Conservation (phyloP, 2,329 filamentous ascomycete species). For the Xenoacremonium recifei region DNA sequence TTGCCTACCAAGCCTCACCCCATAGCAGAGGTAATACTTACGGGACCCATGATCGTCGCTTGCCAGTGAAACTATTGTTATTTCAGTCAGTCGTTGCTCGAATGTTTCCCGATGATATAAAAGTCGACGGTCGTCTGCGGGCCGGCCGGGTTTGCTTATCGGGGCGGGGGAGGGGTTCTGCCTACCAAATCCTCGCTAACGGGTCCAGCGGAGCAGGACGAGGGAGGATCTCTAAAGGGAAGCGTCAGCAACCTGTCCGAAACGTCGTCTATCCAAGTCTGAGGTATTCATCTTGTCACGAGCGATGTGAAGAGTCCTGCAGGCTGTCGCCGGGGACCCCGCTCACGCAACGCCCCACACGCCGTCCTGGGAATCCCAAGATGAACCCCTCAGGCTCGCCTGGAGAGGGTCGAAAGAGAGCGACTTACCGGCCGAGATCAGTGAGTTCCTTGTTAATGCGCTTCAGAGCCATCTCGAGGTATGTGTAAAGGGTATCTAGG, state of each 20-base stretch:
- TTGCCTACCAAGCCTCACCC: neutral
- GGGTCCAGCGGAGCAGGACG: slow-evolving; percentile 96
- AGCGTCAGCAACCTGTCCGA: slow-evolving; percentile 17
- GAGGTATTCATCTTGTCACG: slow-evolving; percentile 8
- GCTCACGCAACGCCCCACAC: slow-evolving; percentile 38
- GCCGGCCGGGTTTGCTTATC: slow-evolving; percentile 18
- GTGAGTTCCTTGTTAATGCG: slow-evolving; percentile 93
- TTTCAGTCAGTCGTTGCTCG: slow-evolving; percentile 22
- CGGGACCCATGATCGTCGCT: slow-evolving; percentile 99
- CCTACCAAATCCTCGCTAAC: slow-evolving; percentile 97
- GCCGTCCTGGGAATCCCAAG: slow-evolving; percentile 29
- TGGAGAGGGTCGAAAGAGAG: slow-evolving; percentile 15
- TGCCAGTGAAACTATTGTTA: slow-evolving; percentile 98
- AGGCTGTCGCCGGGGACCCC: slow-evolving; percentile 28
- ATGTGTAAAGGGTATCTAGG: slow-evolving; percentile 27
- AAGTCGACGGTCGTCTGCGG: slow-evolving; percentile 7
- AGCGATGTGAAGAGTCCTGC: slow-evolving; percentile 11
- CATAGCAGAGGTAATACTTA: slow-evolving; percentile 50
- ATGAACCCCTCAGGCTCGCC: slow-evolving; percentile 23
- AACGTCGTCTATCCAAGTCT: neutral
- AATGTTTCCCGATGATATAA: neutral
- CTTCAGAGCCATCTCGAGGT: slow-evolving; percentile 76
- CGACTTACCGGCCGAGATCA: slow-evolving; percentile 84
- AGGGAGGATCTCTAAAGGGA: slow-evolving; percentile 81
- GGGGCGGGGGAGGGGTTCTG: slow-evolving; percentile 30